These are phyloP conservation scores for Podila epigama DNA, from an alignment of 192 early-diverging fungal genomes.

Conservation along the genomic window DNA sequence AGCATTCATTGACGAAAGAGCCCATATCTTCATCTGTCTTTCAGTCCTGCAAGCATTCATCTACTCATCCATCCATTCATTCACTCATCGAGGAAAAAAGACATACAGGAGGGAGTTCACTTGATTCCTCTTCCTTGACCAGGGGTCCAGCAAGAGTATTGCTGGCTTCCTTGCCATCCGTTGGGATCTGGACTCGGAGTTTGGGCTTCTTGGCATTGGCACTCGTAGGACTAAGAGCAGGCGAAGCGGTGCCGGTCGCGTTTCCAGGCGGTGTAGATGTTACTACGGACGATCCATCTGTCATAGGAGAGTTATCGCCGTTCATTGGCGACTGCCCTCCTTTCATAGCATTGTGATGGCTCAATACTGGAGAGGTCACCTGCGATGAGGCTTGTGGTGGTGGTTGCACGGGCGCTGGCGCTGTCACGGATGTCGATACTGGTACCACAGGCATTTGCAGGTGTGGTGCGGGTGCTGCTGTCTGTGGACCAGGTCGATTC, in stretches of 20 bases:
- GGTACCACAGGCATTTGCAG: background rate
- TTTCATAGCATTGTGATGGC: slow-evolving; percentile 40
- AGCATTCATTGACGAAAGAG: too few species aligned
- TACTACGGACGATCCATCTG: slow-evolving; percentile 43
- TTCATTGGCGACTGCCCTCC: slow-evolving; percentile 34
- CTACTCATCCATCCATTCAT: background rate
- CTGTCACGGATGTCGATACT: background rate
- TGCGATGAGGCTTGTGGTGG: slow-evolving; percentile 21
- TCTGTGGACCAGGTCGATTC: slow-evolving; percentile 16
- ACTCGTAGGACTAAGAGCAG: slow-evolving; percentile 42
- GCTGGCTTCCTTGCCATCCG: slow-evolving; percentile 27
- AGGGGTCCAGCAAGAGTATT: slow-evolving; percentile 34
- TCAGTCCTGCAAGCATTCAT: too few species aligned
- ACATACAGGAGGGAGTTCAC: slow-evolving; percentile 40
- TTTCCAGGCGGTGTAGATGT: slow-evolving; percentile 13
- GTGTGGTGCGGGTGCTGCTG: too few species aligned
- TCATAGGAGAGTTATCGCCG: slow-evolving; percentile 42
- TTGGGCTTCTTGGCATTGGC: slow-evolving; percentile 39
- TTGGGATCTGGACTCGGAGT: slow-evolving; percentile 38
- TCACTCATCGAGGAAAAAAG: background rate
- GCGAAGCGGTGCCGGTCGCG: slow-evolving; percentile 14
- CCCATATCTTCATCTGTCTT: too few species aligned
- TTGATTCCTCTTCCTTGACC: slow-evolving; percentile 44
- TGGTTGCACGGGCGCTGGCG: background rate
- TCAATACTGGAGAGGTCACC: slow-evolving; percentile 32